A percentile compares a stretch with the other conserved stretches of the same genome.
These are phyloP conservation scores for Trypanosoma lewisi DNA, from an alignment of 208 protist genomes.

Conservation along the genomic window DNA sequence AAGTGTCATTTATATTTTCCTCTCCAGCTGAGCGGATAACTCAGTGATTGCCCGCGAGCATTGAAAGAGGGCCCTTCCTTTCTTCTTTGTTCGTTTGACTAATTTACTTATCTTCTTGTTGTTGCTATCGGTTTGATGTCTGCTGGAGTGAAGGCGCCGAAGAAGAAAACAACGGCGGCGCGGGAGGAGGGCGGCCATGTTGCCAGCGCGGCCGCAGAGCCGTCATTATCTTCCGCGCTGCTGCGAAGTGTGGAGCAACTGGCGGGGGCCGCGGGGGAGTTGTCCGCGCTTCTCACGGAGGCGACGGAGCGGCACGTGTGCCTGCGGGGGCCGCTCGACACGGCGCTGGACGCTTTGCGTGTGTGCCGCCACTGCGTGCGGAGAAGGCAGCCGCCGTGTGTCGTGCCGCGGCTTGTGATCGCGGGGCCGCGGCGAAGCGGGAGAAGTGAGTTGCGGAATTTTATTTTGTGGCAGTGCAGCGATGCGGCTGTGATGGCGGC, in stretches of 20 bases:
- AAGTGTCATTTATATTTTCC: not conserved
- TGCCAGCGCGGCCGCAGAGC: not conserved
- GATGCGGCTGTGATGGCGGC: no score
- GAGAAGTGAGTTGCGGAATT: slow-evolving; percentile 20
- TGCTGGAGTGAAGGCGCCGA: no score
- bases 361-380: not conserved
- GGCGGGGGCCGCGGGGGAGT: slow-evolving; percentile 21
- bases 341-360: slow-evolving; percentile 36
- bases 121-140: no score
- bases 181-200: not conserved
- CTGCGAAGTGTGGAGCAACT: slow-evolving; percentile 19
- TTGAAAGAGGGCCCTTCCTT: no score
- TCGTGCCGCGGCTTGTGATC: slow-evolving; percentile 23
- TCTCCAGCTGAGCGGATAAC: not conserved
- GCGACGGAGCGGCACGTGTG: slow-evolving; percentile 54
- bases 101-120: no score
- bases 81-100: no score
- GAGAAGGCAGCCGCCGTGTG: not conserved
- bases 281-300: slow-evolving; percentile 32
- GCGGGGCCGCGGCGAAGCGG: slow-evolving; percentile 9
- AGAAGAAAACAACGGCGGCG: not conserved
- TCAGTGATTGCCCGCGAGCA: not conserved
- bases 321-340: slow-evolving; percentile 36
- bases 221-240: not conserved
- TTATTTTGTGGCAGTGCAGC: slow-evolving; percentile 17